A percentile compares a stretch with the other conserved stretches of the same genome.
Evolutionary conservation across 805 yeast genomes (phyloP).

Genomic region (Candida takata): DNA sequence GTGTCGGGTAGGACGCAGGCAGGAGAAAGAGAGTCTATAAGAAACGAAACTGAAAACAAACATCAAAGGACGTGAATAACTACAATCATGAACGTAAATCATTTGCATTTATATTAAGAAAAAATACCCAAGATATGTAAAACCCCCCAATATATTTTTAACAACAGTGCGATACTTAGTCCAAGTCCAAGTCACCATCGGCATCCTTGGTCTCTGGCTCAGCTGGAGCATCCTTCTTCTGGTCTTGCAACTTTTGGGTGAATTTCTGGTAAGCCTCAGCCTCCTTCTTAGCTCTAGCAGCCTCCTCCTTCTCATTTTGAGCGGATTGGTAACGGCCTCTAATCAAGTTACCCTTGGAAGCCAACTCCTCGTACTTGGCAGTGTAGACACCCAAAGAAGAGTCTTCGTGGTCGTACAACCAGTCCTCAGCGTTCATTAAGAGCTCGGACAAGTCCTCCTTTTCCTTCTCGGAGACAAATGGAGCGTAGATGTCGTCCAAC

Average conservation of each 20-base stretch:
- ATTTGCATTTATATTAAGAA: no score
- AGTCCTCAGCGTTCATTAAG: constrained; percentile 86
- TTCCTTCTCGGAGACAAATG: constrained; percentile 87
- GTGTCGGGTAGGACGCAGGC: no score
- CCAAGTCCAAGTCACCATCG: constrained; percentile 35
- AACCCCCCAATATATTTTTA: neutral
- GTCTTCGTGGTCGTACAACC: constrained; percentile 98
- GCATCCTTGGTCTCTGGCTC: constrained; percentile 26
- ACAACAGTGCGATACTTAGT: no score
- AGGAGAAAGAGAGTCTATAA: no score
- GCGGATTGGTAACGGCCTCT: constrained; percentile 91
- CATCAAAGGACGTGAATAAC: no score
- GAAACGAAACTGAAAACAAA: no score
- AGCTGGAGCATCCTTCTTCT: constrained; percentile 17
- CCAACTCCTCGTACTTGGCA: constrained; percentile 96
- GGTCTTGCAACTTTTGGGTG: constrained; percentile 27
- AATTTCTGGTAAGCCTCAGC: constrained; percentile 53
- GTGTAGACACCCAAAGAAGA: constrained; percentile 93
- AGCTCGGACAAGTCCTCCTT: constrained; percentile 67
- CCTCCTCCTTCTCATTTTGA: constrained; percentile 93
- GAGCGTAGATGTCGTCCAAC: constrained; percentile 84
- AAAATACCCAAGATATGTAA: neutral
- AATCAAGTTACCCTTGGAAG: constrained; percentile 88
- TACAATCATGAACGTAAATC: no score
- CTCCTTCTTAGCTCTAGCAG: constrained; percentile 78